phyloP scores from a whole-genome alignment of 1,139 yeast genomes.

The Petasospora rhodanensis region DNA sequence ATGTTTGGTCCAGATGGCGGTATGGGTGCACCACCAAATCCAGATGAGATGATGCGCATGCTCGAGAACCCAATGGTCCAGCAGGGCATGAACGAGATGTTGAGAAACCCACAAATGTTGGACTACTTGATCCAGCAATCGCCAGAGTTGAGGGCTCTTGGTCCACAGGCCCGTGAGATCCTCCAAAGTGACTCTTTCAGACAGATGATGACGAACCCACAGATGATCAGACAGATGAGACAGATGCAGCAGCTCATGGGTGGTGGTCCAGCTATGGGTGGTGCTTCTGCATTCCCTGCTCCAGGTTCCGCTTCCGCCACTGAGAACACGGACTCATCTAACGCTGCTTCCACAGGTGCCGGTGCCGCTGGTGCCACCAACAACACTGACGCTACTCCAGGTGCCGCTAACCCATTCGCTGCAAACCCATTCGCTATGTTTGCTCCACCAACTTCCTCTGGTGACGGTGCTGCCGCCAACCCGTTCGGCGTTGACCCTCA shows the following conservation, averaged over 20 bases:
- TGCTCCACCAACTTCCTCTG: constrained; percentile 16
- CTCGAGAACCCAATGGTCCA: constrained; percentile 78
- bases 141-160: constrained; percentile 82
- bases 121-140: constrained; percentile 79
- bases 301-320: constrained; percentile 31
- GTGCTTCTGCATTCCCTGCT: constrained; percentile 30
- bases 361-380: no score
- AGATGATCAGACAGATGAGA: constrained; percentile 79
- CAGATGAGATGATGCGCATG: constrained; percentile 69
- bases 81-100: constrained; percentile 75
- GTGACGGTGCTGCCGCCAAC: constrained; percentile 15
- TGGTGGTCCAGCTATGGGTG: constrained; percentile 25
- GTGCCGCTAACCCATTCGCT: constrained; percentile 42
- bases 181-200: constrained; percentile 81
- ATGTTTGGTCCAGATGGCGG: constrained; percentile 98
- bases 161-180: constrained; percentile 85
- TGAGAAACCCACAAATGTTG: constrained; percentile 74
- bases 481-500: constrained; percentile 37
- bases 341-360: constrained; percentile 28
- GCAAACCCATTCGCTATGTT: constrained; percentile 36
- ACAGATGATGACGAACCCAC: constrained; percentile 82
- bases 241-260: constrained; percentile 63
- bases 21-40: constrained; percentile 68
- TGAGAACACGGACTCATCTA: constrained; percentile 12
- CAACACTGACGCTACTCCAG: no score